Evolutionary conservation across 179 eudicot genomes (phyloP).

Genomic region (Heliamphora ciliata): DNA sequence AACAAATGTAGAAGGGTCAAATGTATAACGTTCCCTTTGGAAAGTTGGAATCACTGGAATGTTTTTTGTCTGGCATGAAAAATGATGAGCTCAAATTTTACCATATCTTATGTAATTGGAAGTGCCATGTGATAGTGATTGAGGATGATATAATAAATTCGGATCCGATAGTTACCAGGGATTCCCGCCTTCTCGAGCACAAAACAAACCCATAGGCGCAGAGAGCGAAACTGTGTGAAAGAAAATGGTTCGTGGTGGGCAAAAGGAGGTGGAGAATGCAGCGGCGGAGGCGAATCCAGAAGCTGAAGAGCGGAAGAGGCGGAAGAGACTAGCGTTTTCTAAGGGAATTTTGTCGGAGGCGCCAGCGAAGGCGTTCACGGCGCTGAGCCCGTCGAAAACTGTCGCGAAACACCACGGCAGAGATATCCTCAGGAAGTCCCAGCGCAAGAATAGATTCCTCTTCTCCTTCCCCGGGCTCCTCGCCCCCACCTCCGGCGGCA

Average conservation of each 20-base stretch:
- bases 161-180: no score
- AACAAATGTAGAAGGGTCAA: no score
- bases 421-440: slow-evolving; percentile 74
- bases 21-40: no score
- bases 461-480: slow-evolving; percentile 78
- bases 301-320: slow-evolving; percentile 48
- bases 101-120: no score
- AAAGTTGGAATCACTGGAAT: no score
- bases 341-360: slow-evolving; percentile 36
- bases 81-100: no score
- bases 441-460: slow-evolving; percentile 65
- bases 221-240: not conserved
- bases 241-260: slow-evolving; percentile 27
- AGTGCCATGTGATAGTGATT: no score
- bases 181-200: no score
- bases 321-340: slow-evolving; percentile 43
- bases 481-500: slow-evolving; percentile 72
- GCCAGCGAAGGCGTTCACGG: slow-evolving; percentile 33
- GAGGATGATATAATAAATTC: no score
- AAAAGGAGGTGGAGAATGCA: slow-evolving; percentile 24
- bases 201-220: no score
- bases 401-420: slow-evolving; percentile 68
- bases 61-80: no score
- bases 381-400: slow-evolving; percentile 51
- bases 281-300: slow-evolving; percentile 44